phyloP scores from a whole-genome alignment of 768 basidiomycete species.

The Psilocybe tampanensis region DNA sequence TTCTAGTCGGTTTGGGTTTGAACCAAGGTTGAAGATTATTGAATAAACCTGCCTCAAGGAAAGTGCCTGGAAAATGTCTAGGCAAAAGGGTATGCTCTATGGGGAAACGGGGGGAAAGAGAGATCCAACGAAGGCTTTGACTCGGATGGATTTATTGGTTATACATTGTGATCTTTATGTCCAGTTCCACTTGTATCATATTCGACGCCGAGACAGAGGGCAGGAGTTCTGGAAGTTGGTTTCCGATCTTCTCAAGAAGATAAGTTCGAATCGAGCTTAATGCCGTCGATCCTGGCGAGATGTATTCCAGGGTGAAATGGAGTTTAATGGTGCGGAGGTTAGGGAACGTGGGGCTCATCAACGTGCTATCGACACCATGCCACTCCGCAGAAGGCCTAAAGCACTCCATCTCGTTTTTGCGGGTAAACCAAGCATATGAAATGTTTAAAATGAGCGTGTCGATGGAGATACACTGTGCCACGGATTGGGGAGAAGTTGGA shows the following conservation, averaged over 20 bases:
- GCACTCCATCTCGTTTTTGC: background rate
- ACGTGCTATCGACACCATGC: background rate
- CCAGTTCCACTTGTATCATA: background rate
- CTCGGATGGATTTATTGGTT: too few species aligned
- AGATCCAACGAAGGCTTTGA: too few species aligned
- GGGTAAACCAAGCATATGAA: background rate
- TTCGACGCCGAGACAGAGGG: background rate
- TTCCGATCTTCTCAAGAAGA: background rate
- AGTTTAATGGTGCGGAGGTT: background rate
- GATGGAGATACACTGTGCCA: background rate
- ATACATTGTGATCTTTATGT: too few species aligned
- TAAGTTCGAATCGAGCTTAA: background rate
- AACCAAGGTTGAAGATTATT: too few species aligned
- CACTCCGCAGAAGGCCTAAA: background rate
- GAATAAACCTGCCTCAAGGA: too few species aligned
- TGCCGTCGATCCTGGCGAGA: too few species aligned
- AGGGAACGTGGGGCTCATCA: background rate
- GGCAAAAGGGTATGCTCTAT: too few species aligned
- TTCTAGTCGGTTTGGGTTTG: too few species aligned
- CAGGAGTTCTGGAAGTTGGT: background rate
- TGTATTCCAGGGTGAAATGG: background rate
- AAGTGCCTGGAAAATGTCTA: too few species aligned
- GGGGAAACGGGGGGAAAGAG: too few species aligned
- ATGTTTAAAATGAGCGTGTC: background rate
- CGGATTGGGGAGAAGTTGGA: background rate